Evolutionary conservation across 2,329 filamentous ascomycete genomes (phyloP).

Genomic region (Cercospora nicotianae): DNA sequence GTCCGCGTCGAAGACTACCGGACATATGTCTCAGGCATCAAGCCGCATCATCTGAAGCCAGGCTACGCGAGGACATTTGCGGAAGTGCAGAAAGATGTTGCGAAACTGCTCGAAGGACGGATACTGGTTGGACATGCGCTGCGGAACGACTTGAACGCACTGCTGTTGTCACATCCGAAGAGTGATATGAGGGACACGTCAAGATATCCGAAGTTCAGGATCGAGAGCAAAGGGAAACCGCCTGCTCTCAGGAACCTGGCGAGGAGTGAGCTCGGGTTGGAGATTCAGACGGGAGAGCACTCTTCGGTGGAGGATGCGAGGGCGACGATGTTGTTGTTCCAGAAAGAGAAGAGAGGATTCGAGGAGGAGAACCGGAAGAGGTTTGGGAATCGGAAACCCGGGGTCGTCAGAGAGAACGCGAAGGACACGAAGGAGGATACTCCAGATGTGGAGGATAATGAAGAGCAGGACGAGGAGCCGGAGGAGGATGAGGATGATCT

Average conservation of each 20-base stretch:
- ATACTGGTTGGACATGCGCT: constrained; percentile 84
- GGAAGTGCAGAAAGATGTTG: constrained; percentile 72
- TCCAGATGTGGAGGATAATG: constrained; percentile 26
- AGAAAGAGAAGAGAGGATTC: constrained; percentile 78
- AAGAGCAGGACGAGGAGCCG: constrained; percentile 28
- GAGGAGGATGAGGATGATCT: constrained; percentile 30
- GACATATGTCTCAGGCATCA: constrained; percentile 80
- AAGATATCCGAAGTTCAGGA: constrained; percentile 71
- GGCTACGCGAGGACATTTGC: constrained; percentile 58
- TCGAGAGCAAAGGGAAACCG: constrained; percentile 66
- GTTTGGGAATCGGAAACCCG: constrained; percentile 47
- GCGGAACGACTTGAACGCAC: constrained; percentile 70
- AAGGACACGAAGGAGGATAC: constrained; percentile 28
- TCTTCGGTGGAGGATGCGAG: constrained; percentile 74
- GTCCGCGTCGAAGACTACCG: constrained; percentile 88
- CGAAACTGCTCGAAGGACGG: constrained; percentile 65
- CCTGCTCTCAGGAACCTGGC: constrained; percentile 65
- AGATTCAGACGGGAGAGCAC: constrained; percentile 62
- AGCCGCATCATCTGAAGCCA: constrained; percentile 67
- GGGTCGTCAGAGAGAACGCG: constrained; percentile 18
- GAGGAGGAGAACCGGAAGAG: constrained; percentile 75
- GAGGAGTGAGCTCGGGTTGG: constrained; percentile 57
- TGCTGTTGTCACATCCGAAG: constrained; percentile 76
- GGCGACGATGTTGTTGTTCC: constrained; percentile 85
- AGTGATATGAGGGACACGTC: constrained; percentile 83